Conservation (phyloP, 768 basidiomycete genomes). For the Suillus sp. region DNA sequence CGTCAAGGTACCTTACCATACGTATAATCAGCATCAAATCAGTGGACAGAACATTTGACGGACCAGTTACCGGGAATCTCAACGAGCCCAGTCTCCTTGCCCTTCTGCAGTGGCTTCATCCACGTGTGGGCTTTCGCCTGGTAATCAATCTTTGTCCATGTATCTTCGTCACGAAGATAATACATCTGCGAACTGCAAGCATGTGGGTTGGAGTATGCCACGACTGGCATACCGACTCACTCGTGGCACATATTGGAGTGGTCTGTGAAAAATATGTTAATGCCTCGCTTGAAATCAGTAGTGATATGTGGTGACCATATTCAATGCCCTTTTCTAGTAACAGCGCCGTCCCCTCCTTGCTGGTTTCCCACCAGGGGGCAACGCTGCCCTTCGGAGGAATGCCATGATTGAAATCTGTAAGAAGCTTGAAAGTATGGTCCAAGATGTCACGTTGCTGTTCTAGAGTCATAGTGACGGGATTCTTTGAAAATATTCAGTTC, state of each 20-base stretch:
- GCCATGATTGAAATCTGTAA: conserved; percentile 67
- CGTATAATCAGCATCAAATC: not conserved
- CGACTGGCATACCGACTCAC: conserved; percentile 27
- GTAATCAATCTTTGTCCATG: conserved; percentile 76
- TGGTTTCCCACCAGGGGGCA: conserved; percentile 82
- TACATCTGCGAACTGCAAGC: conserved; percentile 56
- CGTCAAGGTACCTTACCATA: conserved; percentile 62
- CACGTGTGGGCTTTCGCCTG: conserved; percentile 56
- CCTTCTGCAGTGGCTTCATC: conserved; percentile 74
- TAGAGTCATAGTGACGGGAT: conserved; percentile 57
- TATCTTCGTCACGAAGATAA: conserved; percentile 67
- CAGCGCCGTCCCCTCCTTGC: conserved; percentile 63
- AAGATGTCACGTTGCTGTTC: conserved; percentile 74
- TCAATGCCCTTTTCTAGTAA: conserved; percentile 73
- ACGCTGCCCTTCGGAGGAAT: conserved; percentile 63
- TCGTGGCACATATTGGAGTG: conserved; percentile 62
- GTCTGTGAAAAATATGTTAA: conserved; percentile 36
- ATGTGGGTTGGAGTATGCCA: not conserved
- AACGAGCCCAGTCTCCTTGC: conserved; percentile 63
- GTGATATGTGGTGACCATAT: conserved; percentile 49
- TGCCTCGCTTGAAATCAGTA: conserved; percentile 13
- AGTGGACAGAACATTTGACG: conserved; percentile 1
- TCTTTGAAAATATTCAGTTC: conserved; percentile 37
- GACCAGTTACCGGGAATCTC: conserved; percentile 75
- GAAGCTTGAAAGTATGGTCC: conserved; percentile 60